Evolutionary conservation across 345 rosid genomes (phyloP).

Genomic region (Citrus medica): DNA sequence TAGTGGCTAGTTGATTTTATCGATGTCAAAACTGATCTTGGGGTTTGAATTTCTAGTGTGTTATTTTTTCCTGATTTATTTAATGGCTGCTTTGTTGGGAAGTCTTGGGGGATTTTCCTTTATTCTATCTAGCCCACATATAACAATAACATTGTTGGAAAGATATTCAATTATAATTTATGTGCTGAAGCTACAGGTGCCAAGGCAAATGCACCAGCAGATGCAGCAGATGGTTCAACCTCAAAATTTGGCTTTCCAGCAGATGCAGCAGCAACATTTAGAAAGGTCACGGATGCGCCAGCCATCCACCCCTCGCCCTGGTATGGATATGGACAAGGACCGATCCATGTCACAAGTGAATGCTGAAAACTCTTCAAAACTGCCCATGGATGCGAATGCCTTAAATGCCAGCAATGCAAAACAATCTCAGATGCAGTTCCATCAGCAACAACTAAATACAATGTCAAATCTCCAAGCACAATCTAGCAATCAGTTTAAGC

Average conservation of each 20-base stretch:
- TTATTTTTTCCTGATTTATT: neutral
- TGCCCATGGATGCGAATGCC: slow-evolving; percentile 56
- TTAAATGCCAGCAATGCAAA: slow-evolving; percentile 56
- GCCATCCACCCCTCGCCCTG: slow-evolving; percentile 52
- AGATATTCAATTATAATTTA: neutral
- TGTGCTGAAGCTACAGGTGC: slow-evolving; percentile 45
- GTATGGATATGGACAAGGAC: slow-evolving; percentile 70
- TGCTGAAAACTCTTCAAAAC: slow-evolving; percentile 66
- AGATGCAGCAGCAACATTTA: slow-evolving; percentile 40
- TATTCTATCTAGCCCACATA: neutral
- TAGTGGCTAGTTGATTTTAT: neutral
- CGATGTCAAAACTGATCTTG: neutral
- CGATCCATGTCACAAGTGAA: slow-evolving; percentile 75
- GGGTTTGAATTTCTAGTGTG: neutral
- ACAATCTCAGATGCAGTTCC: slow-evolving; percentile 56
- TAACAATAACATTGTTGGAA: neutral
- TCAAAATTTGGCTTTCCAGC: slow-evolving; percentile 49
- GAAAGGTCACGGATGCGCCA: slow-evolving; percentile 66
- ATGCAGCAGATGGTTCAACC: slow-evolving; percentile 70
- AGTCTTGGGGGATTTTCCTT: neutral
- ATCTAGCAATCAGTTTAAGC: slow-evolving; percentile 67
- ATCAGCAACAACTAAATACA: slow-evolving; percentile 72
- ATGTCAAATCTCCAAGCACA: slow-evolving; percentile 62
- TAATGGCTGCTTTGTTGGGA: neutral
- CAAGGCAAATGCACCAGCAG: slow-evolving; percentile 69